Percentiles rank a stretch among this genome's conserved stretches.
Evolutionary conservation across 352 stramenopile genomes (phyloP).

Genomic region (Lagenidium sp.): DNA sequence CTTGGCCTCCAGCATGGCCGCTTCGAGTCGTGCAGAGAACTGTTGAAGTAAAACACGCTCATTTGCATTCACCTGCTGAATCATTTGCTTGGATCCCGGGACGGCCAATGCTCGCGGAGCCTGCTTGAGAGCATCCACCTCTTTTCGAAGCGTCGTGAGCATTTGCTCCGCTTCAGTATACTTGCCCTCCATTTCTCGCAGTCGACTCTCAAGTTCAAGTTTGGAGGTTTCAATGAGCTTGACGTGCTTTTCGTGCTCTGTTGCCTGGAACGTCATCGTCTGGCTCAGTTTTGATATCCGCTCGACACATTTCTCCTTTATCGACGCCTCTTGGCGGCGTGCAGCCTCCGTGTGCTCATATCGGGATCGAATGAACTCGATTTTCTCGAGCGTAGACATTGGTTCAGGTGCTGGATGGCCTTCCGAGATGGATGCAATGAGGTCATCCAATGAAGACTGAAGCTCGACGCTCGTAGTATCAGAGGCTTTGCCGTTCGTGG

Average conservation of each 20-base stretch:
- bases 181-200: constrained; percentile 29
- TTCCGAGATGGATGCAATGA: too few species aligned
- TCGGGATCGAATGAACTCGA: constrained; percentile 23
- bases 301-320: constrained; percentile 66
- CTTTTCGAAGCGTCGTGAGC: constrained; percentile 28
- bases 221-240: constrained; percentile 31
- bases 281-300: constrained; percentile 62
- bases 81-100: neutral
- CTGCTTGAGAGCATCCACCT: constrained; percentile 31
- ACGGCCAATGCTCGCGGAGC: neutral
- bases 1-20: constrained; percentile 60
- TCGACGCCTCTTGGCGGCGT: constrained; percentile 29
- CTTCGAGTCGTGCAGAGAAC: constrained; percentile 40
- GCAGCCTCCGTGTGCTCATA: constrained; percentile 25
- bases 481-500: too few species aligned
- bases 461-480: too few species aligned
- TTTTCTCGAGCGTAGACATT: constrained; percentile 35
- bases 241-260: constrained; percentile 55
- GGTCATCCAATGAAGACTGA: too few species aligned
- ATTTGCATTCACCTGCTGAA: neutral
- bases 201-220: constrained; percentile 16
- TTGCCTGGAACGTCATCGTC: constrained; percentile 51
- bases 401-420: constrained; percentile 6
- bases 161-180: constrained; percentile 33
- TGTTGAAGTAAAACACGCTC: constrained; percentile 26